Base-by-base conservation (phyloP, 106 monocot genomes). In the Allium fistulosum region DNA sequence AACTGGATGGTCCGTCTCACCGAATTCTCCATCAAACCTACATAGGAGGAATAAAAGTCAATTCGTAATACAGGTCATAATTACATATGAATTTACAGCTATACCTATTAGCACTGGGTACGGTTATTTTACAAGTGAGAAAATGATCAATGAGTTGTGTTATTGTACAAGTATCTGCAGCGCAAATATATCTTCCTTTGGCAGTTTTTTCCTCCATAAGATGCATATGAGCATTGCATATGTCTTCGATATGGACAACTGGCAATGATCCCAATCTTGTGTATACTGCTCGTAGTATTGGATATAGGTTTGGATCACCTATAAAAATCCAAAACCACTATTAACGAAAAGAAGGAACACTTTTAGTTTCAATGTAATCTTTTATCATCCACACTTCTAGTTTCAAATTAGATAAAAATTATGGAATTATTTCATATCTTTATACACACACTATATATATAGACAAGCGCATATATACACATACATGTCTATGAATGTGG, bases 191-290 rank as follows among this genome's bases (percentile, higher is more conserved):
- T 22, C 81, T 66, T 7, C 87, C 91, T 48, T 74, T 27, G 11
- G 87, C 79, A 8, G 10, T 26, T 10, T 46, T 10, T 3, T 74
- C n/a, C 71, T 85, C 91, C 79, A 85, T 75, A 11, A 92, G 82
- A 57, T 82, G 85, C 59, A 92, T 82, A 13, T 87, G 87, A 2
- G 91, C 87, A 49, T 76, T 66, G 73, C 87, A 84, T 14, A 87
- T 63, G 49, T 92, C 91, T 49, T 87, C 78, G 12, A 92, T 69
- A 51, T 87, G 91, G 6, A 74, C 84, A 58, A 92, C 13, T 53
- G 87, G 59, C 17, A 92, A 60, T 8, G 87, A 87, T 47, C 91
- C 91, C 57, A 92, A 18, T 62, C 91, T 82, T 5, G 77, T 68
- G 22, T 87, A 62, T 27, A 92, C 91, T 14, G 91, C 75, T 0